These are phyloP conservation scores for Erigeron canadensis DNA, from an alignment of 129 eudicot genomes.

Conservation along the genomic window DNA sequence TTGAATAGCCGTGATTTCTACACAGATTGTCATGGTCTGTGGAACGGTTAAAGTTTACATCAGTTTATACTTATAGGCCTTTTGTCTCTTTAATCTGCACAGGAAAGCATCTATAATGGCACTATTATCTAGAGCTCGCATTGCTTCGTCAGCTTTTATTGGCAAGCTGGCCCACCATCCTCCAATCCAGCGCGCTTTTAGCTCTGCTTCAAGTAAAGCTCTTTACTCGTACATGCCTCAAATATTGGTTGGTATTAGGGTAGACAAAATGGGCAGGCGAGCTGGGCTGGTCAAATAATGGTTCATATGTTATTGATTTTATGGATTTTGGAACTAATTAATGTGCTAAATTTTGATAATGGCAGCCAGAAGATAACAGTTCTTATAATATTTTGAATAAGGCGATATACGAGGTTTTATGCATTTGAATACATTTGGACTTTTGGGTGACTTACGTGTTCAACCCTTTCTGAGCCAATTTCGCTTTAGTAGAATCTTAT, in stretches of 20 bases:
- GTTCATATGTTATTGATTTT: background rate
- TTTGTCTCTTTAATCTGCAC: slow-evolving; percentile 9
- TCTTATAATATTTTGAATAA: background rate
- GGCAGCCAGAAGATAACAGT: background rate
- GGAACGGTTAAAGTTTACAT: background rate
- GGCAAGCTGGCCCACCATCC: slow-evolving; percentile 24
- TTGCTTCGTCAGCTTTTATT: slow-evolving; percentile 27
- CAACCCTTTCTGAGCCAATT: background rate
- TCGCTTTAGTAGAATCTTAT: background rate
- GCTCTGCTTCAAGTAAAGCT: slow-evolving; percentile 33
- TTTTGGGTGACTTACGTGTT: no score
- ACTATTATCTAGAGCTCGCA: slow-evolving; percentile 27
- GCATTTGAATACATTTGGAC: background rate
- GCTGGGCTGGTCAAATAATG: background rate
- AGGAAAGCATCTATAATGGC: slow-evolving; percentile 25
- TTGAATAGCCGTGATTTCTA: background rate
- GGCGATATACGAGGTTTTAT: background rate
- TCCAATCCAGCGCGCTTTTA: slow-evolving; percentile 29
- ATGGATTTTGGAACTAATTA: background rate
- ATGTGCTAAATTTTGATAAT: background rate
- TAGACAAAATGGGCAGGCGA: background rate
- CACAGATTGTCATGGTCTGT: background rate
- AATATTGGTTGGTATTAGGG: slow-evolving; percentile 6
- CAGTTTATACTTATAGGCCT: background rate
- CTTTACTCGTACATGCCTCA: background rate